Evolutionary conservation across 2,329 filamentous ascomycete species (phyloP), one percentile per base, ranked within the genome.

Genomic region (Aspergillus cejpii): DNA sequence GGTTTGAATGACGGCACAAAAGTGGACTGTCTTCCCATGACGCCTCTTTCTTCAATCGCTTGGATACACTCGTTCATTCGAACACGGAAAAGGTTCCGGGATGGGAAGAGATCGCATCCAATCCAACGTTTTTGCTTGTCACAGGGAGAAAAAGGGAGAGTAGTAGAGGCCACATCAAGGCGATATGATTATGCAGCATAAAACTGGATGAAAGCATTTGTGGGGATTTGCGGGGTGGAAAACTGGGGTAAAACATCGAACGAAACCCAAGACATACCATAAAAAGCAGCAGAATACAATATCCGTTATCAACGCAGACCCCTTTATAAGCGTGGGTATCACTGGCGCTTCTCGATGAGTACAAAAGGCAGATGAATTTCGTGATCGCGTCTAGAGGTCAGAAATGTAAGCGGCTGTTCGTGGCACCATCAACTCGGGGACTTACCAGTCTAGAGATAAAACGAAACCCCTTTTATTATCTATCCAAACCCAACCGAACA

Each of bases 391-490:
- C 60, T 63, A 48, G 47, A 14, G 28, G 44, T 21, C 31, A 36
- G 17, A 34, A 28, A 33, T 11, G 31, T 54, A 28, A 58, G 51
- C 34, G 37, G 47, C 21, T 23, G 38, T 34, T 29, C 41, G 34
- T 17, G 27, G 29, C 19, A 26, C 26, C 19, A 46, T 37, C 29
- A 41, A 21, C 11, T 27, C 37, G 33, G 23, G 43, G 15, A 63
- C 63, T 63, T 51, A 66, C 63, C 59, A 61, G 45, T 65, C 62
- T 65, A 63, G 47, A 21, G 17, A 41, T 37, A 47, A 43, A 49
- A 55, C 45, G 37, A 41, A 44, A 50, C 53, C 44, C 53, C 54
- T 51, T 57, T 48, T 46, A 51, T 53, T 48, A 41, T 64, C 55
- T 62, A 60, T 54, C 51, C 54, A 56, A 59, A 53, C 47, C 51